Base-by-base conservation (phyloP, 2,329 filamentous ascomycete species). In the Talaromyces sp. region DNA sequence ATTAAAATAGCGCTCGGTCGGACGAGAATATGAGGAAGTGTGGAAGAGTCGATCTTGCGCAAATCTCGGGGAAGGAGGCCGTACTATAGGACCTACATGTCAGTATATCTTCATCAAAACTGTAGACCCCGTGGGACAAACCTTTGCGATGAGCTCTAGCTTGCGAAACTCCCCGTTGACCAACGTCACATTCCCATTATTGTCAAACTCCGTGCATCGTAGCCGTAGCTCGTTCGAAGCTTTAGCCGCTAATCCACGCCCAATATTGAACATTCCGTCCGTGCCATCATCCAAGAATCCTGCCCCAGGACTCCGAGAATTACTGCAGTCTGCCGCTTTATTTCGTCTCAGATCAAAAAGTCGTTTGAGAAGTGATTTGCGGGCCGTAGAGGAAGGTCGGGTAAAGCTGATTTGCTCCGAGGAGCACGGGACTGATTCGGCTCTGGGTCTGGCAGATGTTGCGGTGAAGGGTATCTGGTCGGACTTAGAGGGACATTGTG, bases 131-230 rank as follows among this genome's bases (percentile, higher is more conserved):
- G 22, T 14, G 4, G 3, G 8, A 67, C 73, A 47, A 74, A 92
- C 90, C 82, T 94, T 97, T 48, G 92, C 91, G 72, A 97, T 97
- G 42, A 99, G 80, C 76, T 99, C 94, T 66, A 86, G 94, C 81
- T 99, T 99, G 77, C 94, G 95, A 75, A 97, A 97, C 73, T 97
- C 94, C 54, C 91, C 91, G 69, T 95, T 95, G 17, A 96, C 89
- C 52, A 97, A 79, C 17, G 93, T 95, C 22, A 97, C 91, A 64
- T 95, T 89, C 36, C 94, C 94, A 66, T 90, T 85, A 70, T 92
- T 91, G 65, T 97, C 91, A 54, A 97, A 90, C 73, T 99, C 94
- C 1, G 94, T 99, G 70, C 94, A 99, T 49, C 94, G 84, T 61
- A 99, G 79, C 54, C 91, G 87, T 27, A 92, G 84, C 71, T 97